phyloP scores from a whole-genome alignment of 2,329 filamentous ascomycete genomes.

The Nemania bipapillata region DNA sequence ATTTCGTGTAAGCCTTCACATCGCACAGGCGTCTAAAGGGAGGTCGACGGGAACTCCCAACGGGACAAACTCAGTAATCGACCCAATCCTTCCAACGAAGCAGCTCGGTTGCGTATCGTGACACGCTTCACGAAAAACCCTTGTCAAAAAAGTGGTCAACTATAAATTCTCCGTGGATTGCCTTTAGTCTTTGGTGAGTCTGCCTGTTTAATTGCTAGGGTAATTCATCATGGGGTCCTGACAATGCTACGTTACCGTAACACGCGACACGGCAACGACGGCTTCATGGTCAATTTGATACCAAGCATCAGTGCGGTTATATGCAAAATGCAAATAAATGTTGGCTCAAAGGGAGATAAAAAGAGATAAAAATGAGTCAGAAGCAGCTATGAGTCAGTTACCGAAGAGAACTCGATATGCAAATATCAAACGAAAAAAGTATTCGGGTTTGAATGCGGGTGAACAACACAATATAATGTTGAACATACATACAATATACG shows the following conservation, averaged over 20 bases:
- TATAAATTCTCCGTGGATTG: background rate
- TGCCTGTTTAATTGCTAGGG: background rate
- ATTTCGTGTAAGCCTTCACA: background rate
- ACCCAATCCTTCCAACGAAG: background rate
- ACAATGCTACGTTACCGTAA: conserved; percentile 2
- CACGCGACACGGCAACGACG: background rate
- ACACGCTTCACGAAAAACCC: background rate
- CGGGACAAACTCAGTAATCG: background rate
- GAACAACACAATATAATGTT: background rate
- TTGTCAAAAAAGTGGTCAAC: background rate
- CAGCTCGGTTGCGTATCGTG: background rate
- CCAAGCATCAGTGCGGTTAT: background rate
- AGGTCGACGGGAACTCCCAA: background rate
- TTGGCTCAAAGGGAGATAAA: too few relatives aligned
- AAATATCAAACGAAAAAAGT: background rate
- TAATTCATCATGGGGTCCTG: background rate
- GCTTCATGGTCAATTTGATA: background rate
- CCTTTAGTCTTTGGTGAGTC: background rate
- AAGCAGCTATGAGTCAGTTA: background rate
- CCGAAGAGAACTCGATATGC: background rate
- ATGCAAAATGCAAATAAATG: background rate
- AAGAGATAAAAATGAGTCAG: background rate
- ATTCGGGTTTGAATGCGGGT: conserved; percentile 16
- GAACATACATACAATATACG: too few relatives aligned
- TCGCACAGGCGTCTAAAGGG: background rate